Base-by-base conservation (phyloP, 2,329 filamentous ascomycete species). In the Diplodia scrobiculata region DNA sequence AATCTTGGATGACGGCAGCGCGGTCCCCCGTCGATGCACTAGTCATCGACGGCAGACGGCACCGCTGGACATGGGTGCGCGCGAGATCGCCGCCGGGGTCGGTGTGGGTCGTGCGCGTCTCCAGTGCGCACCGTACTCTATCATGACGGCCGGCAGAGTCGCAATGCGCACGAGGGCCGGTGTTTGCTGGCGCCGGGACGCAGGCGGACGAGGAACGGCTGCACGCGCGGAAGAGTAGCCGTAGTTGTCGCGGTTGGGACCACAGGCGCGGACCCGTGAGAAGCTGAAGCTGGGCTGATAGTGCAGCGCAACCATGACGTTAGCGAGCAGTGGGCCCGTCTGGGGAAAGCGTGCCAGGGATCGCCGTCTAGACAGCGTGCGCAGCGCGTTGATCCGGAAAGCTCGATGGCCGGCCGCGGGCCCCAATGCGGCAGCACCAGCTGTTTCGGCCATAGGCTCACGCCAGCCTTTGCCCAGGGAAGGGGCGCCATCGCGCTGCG, bases 1-100 rank as follows among this genome's bases (percentile, higher is more conserved):
- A 50, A 62, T 50, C 27, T 50, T 62, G 58, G 58, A 62, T 62
- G 58, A 50, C 32, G 45, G 58, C 58, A 62, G n/a, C 36, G 54
- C 38, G 45, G 58, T 27, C n/a, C 41, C 45, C 45, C 14, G 34
- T 62, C 27, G 13, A 50, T 36, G 45, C n/a, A 62, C 45, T 50
- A 50, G 58, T 17, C 58, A 27, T 50, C 41, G 45, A n/a, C 55
- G 55, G 55, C 38, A 60, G 55, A 47, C 55, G 38, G 55, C 55
- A 27, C 55, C 41, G 36, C 54, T 58, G 29, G 54, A 60, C 55
- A 60, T 21, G 55, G 55, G 19, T 60, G 9, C 4, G 25, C 38
- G 55, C 55, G 27, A 62, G 58, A 62, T 62, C 58, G 58, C 27
- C 58, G 58, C 58, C 27, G 38, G 58, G 58, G 45, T 25, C 17